Conservation (phyloP, 2,329 filamentous ascomycete species). For the Epichloe brachyelytri region DNA sequence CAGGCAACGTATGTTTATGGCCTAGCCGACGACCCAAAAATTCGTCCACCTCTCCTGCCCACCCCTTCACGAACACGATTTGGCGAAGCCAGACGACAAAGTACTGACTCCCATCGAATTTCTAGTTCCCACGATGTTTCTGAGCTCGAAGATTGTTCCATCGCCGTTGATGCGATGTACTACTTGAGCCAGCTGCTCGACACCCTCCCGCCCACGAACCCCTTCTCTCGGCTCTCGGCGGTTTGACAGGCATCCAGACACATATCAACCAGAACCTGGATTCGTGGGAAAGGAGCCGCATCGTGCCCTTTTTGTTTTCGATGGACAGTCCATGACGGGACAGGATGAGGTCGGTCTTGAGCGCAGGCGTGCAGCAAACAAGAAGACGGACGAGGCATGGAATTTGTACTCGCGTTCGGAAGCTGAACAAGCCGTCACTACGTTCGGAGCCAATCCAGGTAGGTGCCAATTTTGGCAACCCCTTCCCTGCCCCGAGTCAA, state of each 20-base stretch:
- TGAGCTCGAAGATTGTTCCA: slow-evolving; percentile 58
- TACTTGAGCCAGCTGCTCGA: slow-evolving; percentile 73
- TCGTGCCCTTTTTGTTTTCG: slow-evolving; percentile 80
- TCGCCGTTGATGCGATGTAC: slow-evolving; percentile 82
- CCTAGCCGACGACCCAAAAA: slow-evolving; percentile 6
- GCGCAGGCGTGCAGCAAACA: slow-evolving; percentile 50
- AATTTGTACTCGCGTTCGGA: slow-evolving; percentile 69
- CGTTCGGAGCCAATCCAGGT: slow-evolving; percentile 74
- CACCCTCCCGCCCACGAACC: slow-evolving; percentile 64
- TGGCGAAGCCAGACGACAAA: neutral
- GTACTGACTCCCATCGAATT: neutral
- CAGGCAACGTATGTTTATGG: slow-evolving; percentile 21
- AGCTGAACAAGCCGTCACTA: slow-evolving; percentile 66
- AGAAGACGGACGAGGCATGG: slow-evolving; percentile 72
- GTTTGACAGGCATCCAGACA: slow-evolving; percentile 64
- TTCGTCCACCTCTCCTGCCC: neutral
- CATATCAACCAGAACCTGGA: slow-evolving; percentile 69
- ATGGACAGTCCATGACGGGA: slow-evolving; percentile 68
- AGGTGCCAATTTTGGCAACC: slow-evolving; percentile 9
- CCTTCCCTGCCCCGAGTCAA: neutral
- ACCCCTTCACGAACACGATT: neutral
- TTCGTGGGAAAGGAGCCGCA: slow-evolving; percentile 53
- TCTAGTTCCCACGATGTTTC: slow-evolving; percentile 48
- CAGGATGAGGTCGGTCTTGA: slow-evolving; percentile 58
- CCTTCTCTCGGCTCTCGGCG: slow-evolving; percentile 78